Evolutionary conservation across 2,329 filamentous ascomycete genomes (phyloP), one percentile per base, ranked within the genome.

Genomic region (Madurella mycetomatis): DNA sequence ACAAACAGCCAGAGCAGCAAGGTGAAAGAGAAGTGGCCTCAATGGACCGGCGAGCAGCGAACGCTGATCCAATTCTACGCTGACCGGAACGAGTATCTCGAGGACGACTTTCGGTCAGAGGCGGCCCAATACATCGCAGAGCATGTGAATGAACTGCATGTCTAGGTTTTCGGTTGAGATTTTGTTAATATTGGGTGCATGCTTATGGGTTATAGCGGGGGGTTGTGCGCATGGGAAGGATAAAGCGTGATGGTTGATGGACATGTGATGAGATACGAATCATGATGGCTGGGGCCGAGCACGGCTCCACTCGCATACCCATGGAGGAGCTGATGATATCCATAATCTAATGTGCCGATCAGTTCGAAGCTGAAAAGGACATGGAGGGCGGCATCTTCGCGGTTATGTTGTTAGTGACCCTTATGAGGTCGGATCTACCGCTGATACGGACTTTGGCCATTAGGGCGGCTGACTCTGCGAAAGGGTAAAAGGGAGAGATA

Each of bases 51-150:
- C 44, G 64, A 71, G 2, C 67, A 65, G 1, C 74, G 76, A 53
- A 69, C 80, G 64, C 65, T 90, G 55, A 69, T 79, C 62, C 72
- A 77, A 66, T 79, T 79, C 56, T 70, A 62, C 37, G 49, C 49
- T 40, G 53, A 66, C 44, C 8, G 48, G 25, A 62, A 54, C 8
- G 54, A 18, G 4, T 50, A 62, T 30, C 34, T 70, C 3, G 41
- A 51, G 12, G 68, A 70, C 53, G 61, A 66, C 54, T 70, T 70
- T 56, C 60, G 68, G 41, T 46, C 41, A 2, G 56, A 53, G 1
- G 60, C 60, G 41, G 65, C 61, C 41, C 40, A 62, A 11, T 67
- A 48, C 17, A 63, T 70, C 7, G 18, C 40, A 5, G n/a, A 9
- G 13, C 64, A 69, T 39, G 51, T 61, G 7, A 56, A 9, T 2